Evolutionary conservation across 2,329 filamentous ascomycete genomes (phyloP), one percentile per base, ranked within the genome.

Genomic region (Endocalyx cinctus): DNA sequence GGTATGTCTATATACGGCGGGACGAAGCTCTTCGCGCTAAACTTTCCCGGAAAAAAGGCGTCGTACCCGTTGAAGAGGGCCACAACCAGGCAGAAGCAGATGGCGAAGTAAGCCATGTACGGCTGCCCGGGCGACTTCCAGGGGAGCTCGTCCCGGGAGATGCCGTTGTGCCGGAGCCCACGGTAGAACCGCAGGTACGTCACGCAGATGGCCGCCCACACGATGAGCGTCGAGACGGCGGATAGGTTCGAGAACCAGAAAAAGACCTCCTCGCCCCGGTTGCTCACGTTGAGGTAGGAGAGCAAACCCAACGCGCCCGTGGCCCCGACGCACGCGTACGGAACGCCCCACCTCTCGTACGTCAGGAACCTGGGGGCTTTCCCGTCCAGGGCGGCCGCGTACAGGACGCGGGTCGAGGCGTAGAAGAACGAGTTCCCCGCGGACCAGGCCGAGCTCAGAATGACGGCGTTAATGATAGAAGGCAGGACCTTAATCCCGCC

Each of bases 41-140:
- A 66, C 20, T 55, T 53, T 11, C 68, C 61, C 0, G 79, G 77
- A 38, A 86, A 67, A 51, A 88, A 88, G 5, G 84, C 79, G 2
- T 80, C 70, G 43, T 86, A 88, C 0, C 83, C 83, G 27, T 82
- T 80, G 23, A 87, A 81, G 39, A 87, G 68, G 2, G 79, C 75
- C 62, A 88, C 80, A 22, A 82, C 51, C 17, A 72, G 65, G 25
- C 79, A 83, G 35, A 74, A 78, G 3, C 63, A 55, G 5, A 86
- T 62, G 2, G 79, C 71, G 36, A 78, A 75, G 30, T 59, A 88
- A 2, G 82, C 82, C 4, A 78, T 65, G 51, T 75, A 87, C 3
- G 84, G 84, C 60, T 88, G 82, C 41, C 74, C 65, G 14, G 68
- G 70, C 4, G 77, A 72, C 39, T 72, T 78, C 61, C 82, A 86